Evolutionary conservation across 192 early-diverging fungal species (phyloP).

Genomic region (Backusella morwellensis): DNA sequence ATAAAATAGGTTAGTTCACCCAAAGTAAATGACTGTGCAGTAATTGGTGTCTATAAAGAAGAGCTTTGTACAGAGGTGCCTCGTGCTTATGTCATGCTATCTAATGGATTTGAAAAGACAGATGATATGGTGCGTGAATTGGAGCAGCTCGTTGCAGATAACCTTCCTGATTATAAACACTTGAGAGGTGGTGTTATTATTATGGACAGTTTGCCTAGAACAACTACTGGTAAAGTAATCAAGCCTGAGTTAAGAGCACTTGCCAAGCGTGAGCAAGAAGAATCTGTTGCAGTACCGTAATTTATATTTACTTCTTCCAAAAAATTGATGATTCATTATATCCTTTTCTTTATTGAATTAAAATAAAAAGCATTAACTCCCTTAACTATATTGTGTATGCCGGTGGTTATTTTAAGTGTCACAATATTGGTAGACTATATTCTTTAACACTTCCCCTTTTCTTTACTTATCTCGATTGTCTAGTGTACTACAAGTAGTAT

Average conservation of each 20-base stretch:
- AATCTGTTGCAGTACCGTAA: background rate
- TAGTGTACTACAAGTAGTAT: background rate
- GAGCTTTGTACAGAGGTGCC: conserved; percentile 71
- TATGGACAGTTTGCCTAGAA: conserved; percentile 71
- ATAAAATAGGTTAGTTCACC: conserved; percentile 55
- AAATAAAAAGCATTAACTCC: background rate
- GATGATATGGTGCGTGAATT: conserved; percentile 45
- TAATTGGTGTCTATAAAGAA: conserved; percentile 59
- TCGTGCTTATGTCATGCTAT: conserved; percentile 69
- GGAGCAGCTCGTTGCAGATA: conserved; percentile 46
- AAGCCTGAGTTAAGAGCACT: conserved; percentile 54
- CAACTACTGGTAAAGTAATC: conserved; percentile 80
- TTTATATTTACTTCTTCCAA: background rate
- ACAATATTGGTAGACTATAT: background rate
- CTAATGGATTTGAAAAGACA: conserved; percentile 23
- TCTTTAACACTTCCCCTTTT: background rate
- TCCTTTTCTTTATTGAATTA: background rate
- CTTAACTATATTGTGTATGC: background rate
- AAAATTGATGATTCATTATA: background rate
- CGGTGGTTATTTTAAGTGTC: background rate
- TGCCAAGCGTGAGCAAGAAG: background rate
- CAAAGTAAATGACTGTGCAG: conserved; percentile 62
- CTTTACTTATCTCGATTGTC: background rate
- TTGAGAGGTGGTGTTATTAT: conserved; percentile 79
- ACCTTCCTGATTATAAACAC: conserved; percentile 69